Base-by-base conservation (phyloP, 2,329 filamentous ascomycete species). In the Fusarium illudens region DNA sequence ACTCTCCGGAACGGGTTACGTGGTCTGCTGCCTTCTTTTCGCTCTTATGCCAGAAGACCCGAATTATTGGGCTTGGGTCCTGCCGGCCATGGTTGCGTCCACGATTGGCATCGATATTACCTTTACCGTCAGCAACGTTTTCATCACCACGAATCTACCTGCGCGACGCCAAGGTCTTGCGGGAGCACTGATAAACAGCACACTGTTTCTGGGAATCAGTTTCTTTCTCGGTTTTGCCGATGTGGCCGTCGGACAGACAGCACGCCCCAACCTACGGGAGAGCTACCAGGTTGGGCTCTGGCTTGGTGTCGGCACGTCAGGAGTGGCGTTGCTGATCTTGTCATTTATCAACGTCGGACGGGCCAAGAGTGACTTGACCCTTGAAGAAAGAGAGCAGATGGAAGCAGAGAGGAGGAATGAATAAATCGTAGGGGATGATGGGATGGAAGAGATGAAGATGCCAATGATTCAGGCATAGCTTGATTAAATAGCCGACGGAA, bases 31-130 rank as follows among this genome's bases (percentile, higher is more conserved):
- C 30, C 56, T 58, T 3, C 56, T 58, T 17, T 37, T 52, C 5
- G 46, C 56, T 44, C 33, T 58, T 3, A 58, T 58, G 15, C 56
- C 56, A 15, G 30, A 22, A 20, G 33, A 30, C 4, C 30, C 27
- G 25, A 44, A 34, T 10, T 58, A 58, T 5, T 58, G 56, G 56
- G 56, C 46, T 13, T 58, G 56, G 56, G 32, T 58, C 10, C n/a
- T 58, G 11, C 56, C 56, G 6, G 46, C 56, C 11, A 27, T 58
- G 30, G 20, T 58, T 20, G 29, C 25, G 2, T 36, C 29, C 4
- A 58, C 56, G 6, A 12, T 58, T n/a, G 56, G 56, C 9, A 58
- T 58, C 15, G 46, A 58, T 19, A 33, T 58, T 3, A 29, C 56
- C 15, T 37, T 34, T 19, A 58, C 33, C 13, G 32, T 58, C 9